These are phyloP conservation scores for Diaporthe sp. DNA, from an alignment of 2,329 filamentous ascomycete species.

Conservation along the genomic window DNA sequence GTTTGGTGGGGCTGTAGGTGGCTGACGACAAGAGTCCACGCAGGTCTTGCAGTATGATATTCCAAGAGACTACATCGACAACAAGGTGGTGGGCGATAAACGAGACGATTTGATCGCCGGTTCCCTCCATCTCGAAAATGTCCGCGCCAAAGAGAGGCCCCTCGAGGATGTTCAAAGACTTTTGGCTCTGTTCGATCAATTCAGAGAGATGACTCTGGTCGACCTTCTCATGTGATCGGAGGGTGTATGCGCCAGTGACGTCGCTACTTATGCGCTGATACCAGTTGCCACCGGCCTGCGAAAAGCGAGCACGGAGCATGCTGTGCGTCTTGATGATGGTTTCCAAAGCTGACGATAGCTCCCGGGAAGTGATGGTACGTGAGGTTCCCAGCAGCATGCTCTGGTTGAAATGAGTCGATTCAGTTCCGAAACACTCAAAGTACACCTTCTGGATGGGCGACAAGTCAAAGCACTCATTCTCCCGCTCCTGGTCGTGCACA, in stretches of 20 bases:
- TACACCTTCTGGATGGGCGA: conserved; percentile 12
- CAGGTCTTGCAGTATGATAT: conserved; percentile 14
- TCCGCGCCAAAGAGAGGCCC: conserved; percentile 6
- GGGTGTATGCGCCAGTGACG: background rate
- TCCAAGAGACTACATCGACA: conserved; percentile 9
- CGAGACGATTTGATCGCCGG: background rate
- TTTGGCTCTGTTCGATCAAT: background rate
- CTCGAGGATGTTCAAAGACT: conserved; percentile 1
- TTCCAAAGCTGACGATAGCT: background rate
- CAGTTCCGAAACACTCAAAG: background rate
- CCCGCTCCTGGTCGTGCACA: conserved; percentile 19
- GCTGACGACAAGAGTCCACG: background rate
- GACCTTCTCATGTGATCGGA: background rate
- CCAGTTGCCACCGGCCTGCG: background rate
- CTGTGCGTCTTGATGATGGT: conserved; percentile 9
- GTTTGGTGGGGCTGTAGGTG: background rate
- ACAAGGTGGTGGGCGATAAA: conserved; percentile 9
- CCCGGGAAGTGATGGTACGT: background rate
- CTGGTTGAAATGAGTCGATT: conserved; percentile 14
- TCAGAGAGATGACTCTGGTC: background rate
- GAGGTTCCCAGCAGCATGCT: background rate
- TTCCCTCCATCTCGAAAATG: background rate
- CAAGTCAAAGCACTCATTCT: conserved; percentile 2
- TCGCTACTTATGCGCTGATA: conserved; percentile 8
- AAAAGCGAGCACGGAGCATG: conserved; percentile 12